A percentile compares a stretch with the other conserved stretches of the same genome.
Evolutionary conservation across 331 rosid genomes (phyloP).

Genomic region (Ulmus americana): DNA sequence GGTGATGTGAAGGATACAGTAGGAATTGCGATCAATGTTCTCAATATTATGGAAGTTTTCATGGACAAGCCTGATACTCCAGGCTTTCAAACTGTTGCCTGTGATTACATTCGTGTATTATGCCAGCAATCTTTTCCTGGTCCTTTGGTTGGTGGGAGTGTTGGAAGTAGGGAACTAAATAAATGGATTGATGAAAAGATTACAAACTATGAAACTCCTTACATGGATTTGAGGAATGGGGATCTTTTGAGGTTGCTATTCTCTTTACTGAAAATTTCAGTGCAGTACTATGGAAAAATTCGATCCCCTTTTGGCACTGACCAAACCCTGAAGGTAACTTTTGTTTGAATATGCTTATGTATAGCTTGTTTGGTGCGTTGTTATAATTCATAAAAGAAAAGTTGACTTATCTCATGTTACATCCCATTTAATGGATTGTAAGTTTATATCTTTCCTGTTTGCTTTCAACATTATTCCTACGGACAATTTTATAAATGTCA

Average conservation of each 20-base stretch:
- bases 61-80: constrained; percentile 15
- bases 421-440: background rate
- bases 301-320: constrained; percentile 80
- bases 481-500: too few species aligned
- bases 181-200: constrained; percentile 94
- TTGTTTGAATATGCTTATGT: background rate
- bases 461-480: background rate
- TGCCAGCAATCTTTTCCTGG: constrained; percentile 88
- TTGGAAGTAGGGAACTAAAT: constrained; percentile 79
- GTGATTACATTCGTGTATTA: constrained; percentile 62
- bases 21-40: constrained; percentile 36
- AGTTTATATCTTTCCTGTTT: background rate
- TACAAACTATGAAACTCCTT: constrained; percentile 47
- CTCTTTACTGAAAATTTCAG: constrained; percentile 81
- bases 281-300: constrained; percentile 87
- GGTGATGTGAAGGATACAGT: constrained; percentile 24
- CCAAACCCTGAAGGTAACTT: constrained; percentile 26
- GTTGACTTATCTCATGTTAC: background rate
- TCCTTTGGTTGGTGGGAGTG: constrained; percentile 89
- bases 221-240: constrained; percentile 59
- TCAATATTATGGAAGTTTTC: constrained; percentile 67
- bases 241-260: constrained; percentile 73
- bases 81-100: constrained; percentile 29
- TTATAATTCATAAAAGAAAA: background rate
- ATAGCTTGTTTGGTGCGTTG: background rate